Evolutionary conservation across 257 asterid species (phyloP).

Genomic region (Scutellaria barbata): DNA sequence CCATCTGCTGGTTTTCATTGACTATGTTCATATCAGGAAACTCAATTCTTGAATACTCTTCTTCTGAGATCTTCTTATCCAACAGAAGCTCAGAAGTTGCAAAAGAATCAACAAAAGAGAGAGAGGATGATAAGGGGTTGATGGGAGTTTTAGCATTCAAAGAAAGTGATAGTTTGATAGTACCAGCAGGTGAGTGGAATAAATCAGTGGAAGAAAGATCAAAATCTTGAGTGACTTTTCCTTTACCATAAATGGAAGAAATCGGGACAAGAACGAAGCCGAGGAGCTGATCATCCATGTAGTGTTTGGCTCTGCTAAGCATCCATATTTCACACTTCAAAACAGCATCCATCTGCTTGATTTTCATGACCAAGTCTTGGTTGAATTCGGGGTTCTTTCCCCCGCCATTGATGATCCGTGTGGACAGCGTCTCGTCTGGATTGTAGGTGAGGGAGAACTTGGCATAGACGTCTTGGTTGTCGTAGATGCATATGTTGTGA

Average conservation of each 20-base stretch:
- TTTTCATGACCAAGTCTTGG: constrained; percentile 49
- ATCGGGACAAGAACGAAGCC: constrained; percentile 65
- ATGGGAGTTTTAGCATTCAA: constrained; percentile 42
- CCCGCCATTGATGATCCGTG: constrained; percentile 53
- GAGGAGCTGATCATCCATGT: constrained; percentile 76
- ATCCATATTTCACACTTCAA: constrained; percentile 80
- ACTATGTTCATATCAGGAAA: constrained; percentile 59
- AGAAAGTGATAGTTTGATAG: constrained; percentile 61
- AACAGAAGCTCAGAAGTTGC: constrained; percentile 47
- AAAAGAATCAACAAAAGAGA: constrained; percentile 27
- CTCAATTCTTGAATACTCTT: constrained; percentile 60
- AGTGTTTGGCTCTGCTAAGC: constrained; percentile 66
- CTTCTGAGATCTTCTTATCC: constrained; percentile 46
- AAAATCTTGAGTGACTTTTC: constrained; percentile 55
- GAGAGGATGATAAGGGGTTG: constrained; percentile 18
- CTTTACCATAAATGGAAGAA: constrained; percentile 54
- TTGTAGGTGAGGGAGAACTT: constrained; percentile 72
- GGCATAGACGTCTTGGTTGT: constrained; percentile 71
- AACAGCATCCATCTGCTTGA: constrained; percentile 50
- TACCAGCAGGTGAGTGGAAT: constrained; percentile 75
- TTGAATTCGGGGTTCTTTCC: constrained; percentile 65
- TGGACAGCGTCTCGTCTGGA: constrained; percentile 58
- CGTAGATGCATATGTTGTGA: constrained; percentile 76
- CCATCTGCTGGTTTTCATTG: constrained; percentile 64
- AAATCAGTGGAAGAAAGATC: constrained; percentile 70